Evolutionary conservation across 2,329 filamentous ascomycete species (phyloP).

Genomic region (Rutstroemia sydowiana): DNA sequence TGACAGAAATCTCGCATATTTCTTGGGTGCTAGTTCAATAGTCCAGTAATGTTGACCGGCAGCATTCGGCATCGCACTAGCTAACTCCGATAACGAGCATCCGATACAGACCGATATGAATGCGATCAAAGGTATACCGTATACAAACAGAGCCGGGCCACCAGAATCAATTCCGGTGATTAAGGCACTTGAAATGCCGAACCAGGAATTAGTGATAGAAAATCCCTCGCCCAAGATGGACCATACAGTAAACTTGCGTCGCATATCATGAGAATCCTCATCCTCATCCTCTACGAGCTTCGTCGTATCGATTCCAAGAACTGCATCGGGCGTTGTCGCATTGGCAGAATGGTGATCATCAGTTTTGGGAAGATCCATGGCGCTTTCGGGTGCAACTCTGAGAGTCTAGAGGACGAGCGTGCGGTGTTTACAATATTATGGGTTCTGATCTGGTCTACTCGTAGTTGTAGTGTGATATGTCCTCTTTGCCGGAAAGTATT

Average conservation of each 20-base stretch:
- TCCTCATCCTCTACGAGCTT: neutral
- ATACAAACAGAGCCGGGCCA: constrained; percentile 8
- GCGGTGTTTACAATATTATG: too few relatives aligned
- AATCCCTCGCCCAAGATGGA: constrained; percentile 8
- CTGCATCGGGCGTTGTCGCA: neutral
- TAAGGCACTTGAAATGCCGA: constrained; percentile 7
- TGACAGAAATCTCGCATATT: constrained; percentile 6
- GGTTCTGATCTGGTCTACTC: too few relatives aligned
- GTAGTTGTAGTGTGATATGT: too few relatives aligned
- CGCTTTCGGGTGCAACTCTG: neutral
- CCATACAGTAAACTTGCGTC: constrained; percentile 7
- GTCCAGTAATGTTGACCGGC: constrained; percentile 10
- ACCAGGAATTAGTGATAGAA: constrained; percentile 9
- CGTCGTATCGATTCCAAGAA: neutral
- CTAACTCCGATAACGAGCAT: constrained; percentile 6
- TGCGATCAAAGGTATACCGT: constrained; percentile 5
- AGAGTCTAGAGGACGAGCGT: too few relatives aligned
- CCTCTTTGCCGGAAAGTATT: too few relatives aligned
- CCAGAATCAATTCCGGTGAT: constrained; percentile 8
- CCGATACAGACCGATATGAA: constrained; percentile 1
- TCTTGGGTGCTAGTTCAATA: constrained; percentile 7
- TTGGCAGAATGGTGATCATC: neutral
- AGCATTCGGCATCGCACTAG: constrained; percentile 9
- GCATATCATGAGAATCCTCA: neutral
- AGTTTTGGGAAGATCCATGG: constrained; percentile 3